Percentiles rank a stretch among this genome's conserved stretches.
Evolutionary conservation across 768 basidiomycete genomes (phyloP).

Genomic region (Russula emetica): DNA sequence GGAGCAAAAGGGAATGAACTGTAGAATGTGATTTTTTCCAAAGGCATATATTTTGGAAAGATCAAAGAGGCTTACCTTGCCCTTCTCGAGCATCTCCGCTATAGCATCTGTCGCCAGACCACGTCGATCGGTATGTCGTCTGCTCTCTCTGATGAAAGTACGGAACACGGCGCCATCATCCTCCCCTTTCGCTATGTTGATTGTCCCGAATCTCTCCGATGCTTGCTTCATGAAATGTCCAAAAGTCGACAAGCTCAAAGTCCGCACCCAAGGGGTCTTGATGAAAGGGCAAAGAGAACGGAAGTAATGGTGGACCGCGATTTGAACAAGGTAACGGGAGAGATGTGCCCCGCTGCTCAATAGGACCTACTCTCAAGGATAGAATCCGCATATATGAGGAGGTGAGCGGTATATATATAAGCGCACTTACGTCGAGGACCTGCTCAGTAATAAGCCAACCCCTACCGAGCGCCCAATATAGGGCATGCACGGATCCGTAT

Average conservation of each 20-base stretch:
- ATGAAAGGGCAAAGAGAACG: slow-evolving; percentile 68
- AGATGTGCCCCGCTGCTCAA: slow-evolving; percentile 71
- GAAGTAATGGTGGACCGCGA: slow-evolving; percentile 76
- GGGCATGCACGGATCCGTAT: slow-evolving; percentile 63
- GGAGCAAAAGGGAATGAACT: slow-evolving; percentile 77
- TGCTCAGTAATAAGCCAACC: slow-evolving; percentile 40
- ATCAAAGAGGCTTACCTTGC: slow-evolving; percentile 47
- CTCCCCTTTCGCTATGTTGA: slow-evolving; percentile 67
- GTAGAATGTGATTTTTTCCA: slow-evolving; percentile 13
- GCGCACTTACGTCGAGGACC: slow-evolving; percentile 24
- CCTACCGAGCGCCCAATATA: slow-evolving; percentile 71
- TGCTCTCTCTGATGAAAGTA: slow-evolving; percentile 64
- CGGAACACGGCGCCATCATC: slow-evolving; percentile 68
- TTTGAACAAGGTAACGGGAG: slow-evolving; percentile 74
- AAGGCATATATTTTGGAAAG: slow-evolving; percentile 1
- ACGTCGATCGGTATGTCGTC: slow-evolving; percentile 56
- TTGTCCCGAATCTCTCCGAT: slow-evolving; percentile 55
- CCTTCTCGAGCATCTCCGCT: slow-evolving; percentile 62
- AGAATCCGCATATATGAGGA: slow-evolving; percentile 10
- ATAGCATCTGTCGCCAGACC: slow-evolving; percentile 60
- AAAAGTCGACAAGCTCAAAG: slow-evolving; percentile 56
- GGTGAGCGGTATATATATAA: slow-evolving; percentile 5
- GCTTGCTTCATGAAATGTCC: slow-evolving; percentile 59
- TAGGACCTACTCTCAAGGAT: slow-evolving; percentile 50
- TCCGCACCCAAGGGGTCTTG: slow-evolving; percentile 70